A percentile compares a stretch with the other conserved stretches of the same genome.
These are phyloP conservation scores for Passiflora organensis DNA, from an alignment of 345 rosid genomes.

Conservation along the genomic window DNA sequence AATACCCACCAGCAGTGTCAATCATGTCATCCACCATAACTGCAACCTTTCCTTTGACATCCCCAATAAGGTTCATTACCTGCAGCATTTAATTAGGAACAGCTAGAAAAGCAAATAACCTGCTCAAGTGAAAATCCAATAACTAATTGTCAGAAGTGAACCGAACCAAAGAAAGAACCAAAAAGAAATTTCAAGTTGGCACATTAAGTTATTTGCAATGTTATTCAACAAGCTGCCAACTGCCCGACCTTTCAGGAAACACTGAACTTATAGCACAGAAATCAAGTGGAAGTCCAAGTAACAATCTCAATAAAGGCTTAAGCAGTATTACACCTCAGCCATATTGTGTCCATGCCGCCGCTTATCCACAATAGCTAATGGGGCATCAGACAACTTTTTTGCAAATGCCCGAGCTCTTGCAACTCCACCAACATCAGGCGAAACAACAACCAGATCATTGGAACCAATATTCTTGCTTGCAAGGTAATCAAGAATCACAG, in stretches of 20 bases:
- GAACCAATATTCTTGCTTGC: constrained; percentile 80
- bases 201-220: neutral
- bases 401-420: constrained; percentile 31
- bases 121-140: neutral
- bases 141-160: neutral
- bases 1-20: constrained; percentile 33
- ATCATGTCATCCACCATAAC: constrained; percentile 36
- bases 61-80: constrained; percentile 32
- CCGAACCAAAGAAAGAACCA: too few species aligned
- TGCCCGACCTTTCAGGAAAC: neutral
- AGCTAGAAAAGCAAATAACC: neutral
- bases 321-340: constrained; percentile 57
- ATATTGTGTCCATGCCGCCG: constrained; percentile 61
- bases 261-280: neutral
- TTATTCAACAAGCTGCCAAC: neutral
- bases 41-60: constrained; percentile 27
- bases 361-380: constrained; percentile 31
- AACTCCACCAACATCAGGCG: constrained; percentile 85
- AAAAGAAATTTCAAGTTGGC: too few species aligned
- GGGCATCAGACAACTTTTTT: constrained; percentile 27
- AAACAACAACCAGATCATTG: constrained; percentile 84
- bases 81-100: neutral
- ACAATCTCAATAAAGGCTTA: too few species aligned
- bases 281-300: too few species aligned
- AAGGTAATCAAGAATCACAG: constrained; percentile 91